Conservation (phyloP, 2,329 filamentous ascomycete genomes). For the Colletotrichum echinochloae region DNA sequence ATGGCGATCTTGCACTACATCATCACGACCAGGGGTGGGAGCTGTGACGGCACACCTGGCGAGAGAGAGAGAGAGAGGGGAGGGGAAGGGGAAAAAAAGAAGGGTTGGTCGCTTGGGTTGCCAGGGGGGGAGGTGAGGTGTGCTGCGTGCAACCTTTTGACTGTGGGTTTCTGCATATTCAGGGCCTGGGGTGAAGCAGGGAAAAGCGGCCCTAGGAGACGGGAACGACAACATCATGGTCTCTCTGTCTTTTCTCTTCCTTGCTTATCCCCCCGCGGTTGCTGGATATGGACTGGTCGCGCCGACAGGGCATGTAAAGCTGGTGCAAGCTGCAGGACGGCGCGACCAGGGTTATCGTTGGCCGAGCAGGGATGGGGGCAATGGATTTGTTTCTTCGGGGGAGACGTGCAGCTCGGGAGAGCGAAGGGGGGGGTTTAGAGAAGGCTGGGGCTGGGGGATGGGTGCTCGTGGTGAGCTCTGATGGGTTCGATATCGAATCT, state of each 20-base stretch:
- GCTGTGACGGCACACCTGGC: constrained; percentile 17
- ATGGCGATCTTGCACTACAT: constrained; percentile 41
- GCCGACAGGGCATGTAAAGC: constrained; percentile 1
- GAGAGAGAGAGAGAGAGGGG: too few species aligned
- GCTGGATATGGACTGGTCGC: constrained; percentile 8
- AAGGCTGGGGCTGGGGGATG: constrained; percentile 32
- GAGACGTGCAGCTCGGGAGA: background rate
- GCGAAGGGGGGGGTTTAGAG: background rate
- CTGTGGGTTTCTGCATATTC: constrained; percentile 21
- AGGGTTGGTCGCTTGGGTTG: constrained; percentile 28
- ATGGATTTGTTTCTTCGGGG: background rate
- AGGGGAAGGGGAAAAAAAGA: constrained; percentile 4
- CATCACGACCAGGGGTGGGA: constrained; percentile 32
- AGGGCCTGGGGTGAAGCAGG: constrained; percentile 33
- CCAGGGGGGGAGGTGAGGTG: constrained; percentile 15
- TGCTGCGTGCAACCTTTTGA: background rate
- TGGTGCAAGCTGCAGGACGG: constrained; percentile 7
- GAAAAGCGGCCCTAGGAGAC: constrained; percentile 5
- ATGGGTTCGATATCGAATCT: background rate
- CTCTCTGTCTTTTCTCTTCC: background rate
- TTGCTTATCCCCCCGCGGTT: background rate
- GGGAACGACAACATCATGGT: background rate
- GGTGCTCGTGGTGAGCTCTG: constrained; percentile 2
- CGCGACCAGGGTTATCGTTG: constrained; percentile 12
- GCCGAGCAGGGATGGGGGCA: background rate